A percentile compares a stretch with the other conserved stretches of the same genome.
phyloP scores from a whole-genome alignment of 331 rosid species.

The Malus hybrid region DNA sequence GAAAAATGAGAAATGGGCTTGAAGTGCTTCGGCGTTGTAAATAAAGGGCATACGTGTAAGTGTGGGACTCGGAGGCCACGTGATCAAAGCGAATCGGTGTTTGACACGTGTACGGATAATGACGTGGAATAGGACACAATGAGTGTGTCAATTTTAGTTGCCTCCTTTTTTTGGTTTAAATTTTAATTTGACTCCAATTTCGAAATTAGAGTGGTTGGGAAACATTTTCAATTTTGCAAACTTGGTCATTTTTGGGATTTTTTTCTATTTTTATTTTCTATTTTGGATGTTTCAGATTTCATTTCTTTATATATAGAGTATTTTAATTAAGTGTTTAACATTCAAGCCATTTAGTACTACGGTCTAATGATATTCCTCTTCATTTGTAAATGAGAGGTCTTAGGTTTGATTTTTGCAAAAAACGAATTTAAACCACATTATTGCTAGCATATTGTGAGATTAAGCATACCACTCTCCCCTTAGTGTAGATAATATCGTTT shows the following conservation, averaged over 20 bases:
- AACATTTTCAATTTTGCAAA: neutral
- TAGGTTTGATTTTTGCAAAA: accelerated
- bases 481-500: too few species aligned
- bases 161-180: neutral
- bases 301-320: neutral
- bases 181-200: neutral
- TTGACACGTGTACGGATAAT: neutral
- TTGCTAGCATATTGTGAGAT: too few species aligned
- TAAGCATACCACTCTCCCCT: too few species aligned
- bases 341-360: too few species aligned
- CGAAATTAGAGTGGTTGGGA: neutral
- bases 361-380: accelerated
- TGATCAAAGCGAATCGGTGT: neutral
- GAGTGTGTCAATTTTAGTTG: neutral
- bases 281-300: neutral
- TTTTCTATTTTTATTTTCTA: too few species aligned
- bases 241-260: neutral
- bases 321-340: neutral
- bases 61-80: neutral
- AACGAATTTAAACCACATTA: accelerated
- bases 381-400: too few species aligned
- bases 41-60: neutral
- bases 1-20: neutral
- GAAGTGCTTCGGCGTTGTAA: neutral
- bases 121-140: neutral